Percentiles rank a stretch among this genome's conserved stretches.
Evolutionary conservation across 345 rosid genomes (phyloP).

Genomic region (Dimocarpus longan): DNA sequence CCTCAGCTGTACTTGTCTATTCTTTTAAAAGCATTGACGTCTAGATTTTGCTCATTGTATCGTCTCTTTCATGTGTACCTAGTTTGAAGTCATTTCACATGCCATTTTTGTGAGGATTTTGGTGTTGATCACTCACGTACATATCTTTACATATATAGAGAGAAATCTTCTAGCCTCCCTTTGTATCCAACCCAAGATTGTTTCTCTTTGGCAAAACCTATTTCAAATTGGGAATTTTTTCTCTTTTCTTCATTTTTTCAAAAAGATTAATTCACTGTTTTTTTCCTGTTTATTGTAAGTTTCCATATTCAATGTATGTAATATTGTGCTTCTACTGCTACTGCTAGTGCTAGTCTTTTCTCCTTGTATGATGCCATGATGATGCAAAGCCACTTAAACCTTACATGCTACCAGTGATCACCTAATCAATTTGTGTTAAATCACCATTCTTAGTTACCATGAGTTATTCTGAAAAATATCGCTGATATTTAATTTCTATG

Average conservation of each 20-base stretch:
- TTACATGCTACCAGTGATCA: not conserved
- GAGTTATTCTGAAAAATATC: no score
- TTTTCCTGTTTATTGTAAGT: not conserved
- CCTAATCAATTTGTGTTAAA: not conserved
- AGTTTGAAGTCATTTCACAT: slow-evolving; percentile 3
- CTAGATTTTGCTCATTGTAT: not conserved
- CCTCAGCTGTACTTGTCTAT: not conserved
- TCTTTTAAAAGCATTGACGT: slow-evolving; percentile 14
- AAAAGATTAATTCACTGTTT: not conserved
- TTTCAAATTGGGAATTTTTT: not conserved
- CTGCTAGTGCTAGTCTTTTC: not conserved
- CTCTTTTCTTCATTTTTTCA: not conserved
- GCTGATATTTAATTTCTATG: no score
- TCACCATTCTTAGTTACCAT: not conserved
- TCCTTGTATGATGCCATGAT: not conserved
- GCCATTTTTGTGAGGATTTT: not conserved
- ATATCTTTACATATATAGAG: not conserved
- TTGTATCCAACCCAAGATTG: not conserved
- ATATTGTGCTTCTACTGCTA: not conserved
- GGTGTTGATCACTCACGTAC: not conserved
- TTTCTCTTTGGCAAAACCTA: not conserved
- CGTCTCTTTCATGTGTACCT: not conserved
- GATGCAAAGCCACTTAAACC: not conserved
- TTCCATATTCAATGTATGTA: not conserved
- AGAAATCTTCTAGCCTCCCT: not conserved